phyloP scores from a whole-genome alignment of 2,329 filamentous ascomycete genomes.

The Trichoderma oligosporum region DNA sequence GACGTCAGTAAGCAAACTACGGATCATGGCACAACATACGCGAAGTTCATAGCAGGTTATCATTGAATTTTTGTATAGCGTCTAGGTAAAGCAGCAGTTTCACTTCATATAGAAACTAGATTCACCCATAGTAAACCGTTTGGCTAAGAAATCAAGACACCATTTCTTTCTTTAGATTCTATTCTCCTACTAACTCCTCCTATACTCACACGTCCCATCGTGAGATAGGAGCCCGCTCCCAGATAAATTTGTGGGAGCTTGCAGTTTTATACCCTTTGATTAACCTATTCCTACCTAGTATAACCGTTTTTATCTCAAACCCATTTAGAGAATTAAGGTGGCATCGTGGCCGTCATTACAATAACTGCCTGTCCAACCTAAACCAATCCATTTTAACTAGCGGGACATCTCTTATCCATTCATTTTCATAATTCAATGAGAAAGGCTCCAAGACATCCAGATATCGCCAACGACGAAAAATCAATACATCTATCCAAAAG shows the following conservation, averaged over 20 bases:
- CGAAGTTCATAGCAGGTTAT: too few species aligned
- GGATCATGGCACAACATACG: too few species aligned
- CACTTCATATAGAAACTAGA: neutral
- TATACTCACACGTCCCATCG: neutral
- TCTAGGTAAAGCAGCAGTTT: neutral
- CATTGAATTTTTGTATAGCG: too few species aligned
- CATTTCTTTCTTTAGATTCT: neutral
- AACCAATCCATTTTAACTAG: neutral
- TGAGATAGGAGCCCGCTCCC: neutral
- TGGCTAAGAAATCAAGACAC: neutral
- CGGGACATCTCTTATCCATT: neutral
- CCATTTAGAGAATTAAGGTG: slow-evolving; percentile 16
- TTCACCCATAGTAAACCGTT: neutral
- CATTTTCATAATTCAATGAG: neutral
- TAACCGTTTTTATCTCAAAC: slow-evolving; percentile 12
- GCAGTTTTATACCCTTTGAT: slow-evolving; percentile 11
- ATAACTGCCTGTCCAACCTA: slow-evolving; percentile 5
- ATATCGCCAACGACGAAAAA: neutral
- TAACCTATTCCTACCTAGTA: slow-evolving; percentile 3
- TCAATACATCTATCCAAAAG: slow-evolving; percentile 5
- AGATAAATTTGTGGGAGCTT: neutral
- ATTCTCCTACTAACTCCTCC: neutral
- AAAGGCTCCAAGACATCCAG: neutral
- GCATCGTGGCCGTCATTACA: slow-evolving; percentile 17
- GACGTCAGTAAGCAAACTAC: neutral